Base-by-base conservation (phyloP, 305 asterid genomes). In the Fraxinus greggii region DNA sequence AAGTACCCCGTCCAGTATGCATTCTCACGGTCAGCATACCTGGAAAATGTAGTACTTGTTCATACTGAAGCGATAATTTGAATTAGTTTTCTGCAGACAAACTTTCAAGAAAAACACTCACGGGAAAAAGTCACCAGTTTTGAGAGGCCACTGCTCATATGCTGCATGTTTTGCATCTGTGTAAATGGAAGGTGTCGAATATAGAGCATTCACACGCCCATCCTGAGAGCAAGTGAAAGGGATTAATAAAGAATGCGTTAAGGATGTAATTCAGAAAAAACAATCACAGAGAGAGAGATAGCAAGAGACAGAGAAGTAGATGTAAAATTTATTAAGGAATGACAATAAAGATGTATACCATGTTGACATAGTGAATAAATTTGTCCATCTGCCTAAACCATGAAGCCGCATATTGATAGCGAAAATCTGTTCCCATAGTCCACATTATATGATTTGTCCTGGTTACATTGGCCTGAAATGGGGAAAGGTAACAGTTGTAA, bases 331-430 rank as follows among this genome's bases (percentile, higher is more conserved):
- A 28, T 29, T 28, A 54, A 76, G 31, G 24, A 59, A 17, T 42
- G 69, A 24, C 13, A 79, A 5, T 19, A 51, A 86, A 78, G 82
- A 59, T 9, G 81, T 29, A 45, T 85, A 94, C 98, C 97, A 88
- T 78, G 85, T 94, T 94, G 83, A 91, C 96, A 86, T 94, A 92
- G 89, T 94, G 97, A 88, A 94, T 92, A 88, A 94, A 89, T 86
- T 94, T 92, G 90, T 94, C 98, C 95, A 94, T 92, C 92, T 94
- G 93, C 81, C 97, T 88, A 84, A 92, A 94, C 98, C 98, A 94
- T 72, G 98, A 89, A 83, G 80, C 86, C 29, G 96, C 98, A 87
- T 92, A 94, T 80, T 94, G 98, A 88, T 94, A 94, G 19, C 92
- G 92, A 69, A 94, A 94, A 90, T 94, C 97, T 65, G 91, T 89